phyloP scores from a whole-genome alignment of 192 early-diverging fungal species.

The Coemansia sp. region DNA sequence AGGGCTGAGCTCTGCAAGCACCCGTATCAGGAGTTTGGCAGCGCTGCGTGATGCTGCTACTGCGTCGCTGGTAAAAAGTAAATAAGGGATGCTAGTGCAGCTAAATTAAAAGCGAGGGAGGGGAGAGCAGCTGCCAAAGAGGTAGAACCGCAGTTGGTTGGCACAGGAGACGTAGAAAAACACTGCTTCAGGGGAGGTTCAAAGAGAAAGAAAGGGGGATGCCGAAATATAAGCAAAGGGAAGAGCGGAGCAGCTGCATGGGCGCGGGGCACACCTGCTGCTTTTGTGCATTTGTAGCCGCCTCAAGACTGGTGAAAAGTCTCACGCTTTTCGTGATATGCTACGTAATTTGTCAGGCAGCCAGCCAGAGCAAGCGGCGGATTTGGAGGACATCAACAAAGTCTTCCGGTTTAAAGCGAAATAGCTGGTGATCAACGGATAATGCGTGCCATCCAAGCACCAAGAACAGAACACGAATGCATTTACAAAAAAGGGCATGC shows the following conservation, averaged over 20 bases:
- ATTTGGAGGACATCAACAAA: not conserved
- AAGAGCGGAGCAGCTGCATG: not conserved
- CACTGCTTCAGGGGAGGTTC: constrained; percentile 6
- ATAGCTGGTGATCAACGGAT: not conserved
- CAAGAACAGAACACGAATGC: not conserved
- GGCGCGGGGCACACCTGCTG: not conserved
- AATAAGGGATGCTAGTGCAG: not conserved
- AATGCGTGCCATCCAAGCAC: not conserved
- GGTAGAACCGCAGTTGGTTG: not conserved
- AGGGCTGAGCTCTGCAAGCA: not conserved
- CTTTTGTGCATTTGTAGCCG: constrained; percentile 7
- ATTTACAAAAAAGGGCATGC: constrained; percentile 3
- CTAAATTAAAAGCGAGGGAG: not conserved
- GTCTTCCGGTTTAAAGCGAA: not conserved
- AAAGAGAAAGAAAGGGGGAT: constrained; percentile 9
- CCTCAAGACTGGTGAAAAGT: constrained; percentile 17
- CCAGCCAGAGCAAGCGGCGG: not conserved
- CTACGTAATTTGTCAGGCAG: not conserved
- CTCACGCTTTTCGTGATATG: constrained; percentile 24
- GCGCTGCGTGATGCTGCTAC: constrained; percentile 1
- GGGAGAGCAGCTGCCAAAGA: not conserved
- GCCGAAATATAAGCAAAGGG: constrained; percentile 8
- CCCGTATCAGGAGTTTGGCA: not conserved
- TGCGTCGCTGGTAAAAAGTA: constrained; percentile 5
- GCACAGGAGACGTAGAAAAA: constrained; percentile 5